These are phyloP conservation scores for Boletus subcaerulescens DNA, from an alignment of 768 basidiomycete genomes.

Conservation along the genomic window DNA sequence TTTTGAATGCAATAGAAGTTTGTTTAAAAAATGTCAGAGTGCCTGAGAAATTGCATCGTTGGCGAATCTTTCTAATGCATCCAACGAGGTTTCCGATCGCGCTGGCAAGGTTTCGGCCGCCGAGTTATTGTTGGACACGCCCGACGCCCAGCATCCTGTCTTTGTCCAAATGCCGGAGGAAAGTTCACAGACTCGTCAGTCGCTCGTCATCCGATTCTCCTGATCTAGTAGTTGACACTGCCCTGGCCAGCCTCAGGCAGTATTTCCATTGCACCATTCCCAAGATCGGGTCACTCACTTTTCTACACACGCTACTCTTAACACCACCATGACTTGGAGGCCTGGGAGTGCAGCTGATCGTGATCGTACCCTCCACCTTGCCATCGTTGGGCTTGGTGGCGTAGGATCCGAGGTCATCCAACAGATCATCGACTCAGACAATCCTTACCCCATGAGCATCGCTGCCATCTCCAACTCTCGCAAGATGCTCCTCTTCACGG, in stretches of 20 bases:
- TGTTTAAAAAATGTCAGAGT: constrained; percentile 2
- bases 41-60: no score
- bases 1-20: constrained; percentile 3
- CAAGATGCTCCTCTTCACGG: constrained; percentile 51
- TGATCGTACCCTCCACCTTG: constrained; percentile 48
- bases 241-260: neutral
- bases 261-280: neutral
- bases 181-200: constrained; percentile 3
- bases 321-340: constrained; percentile 8
- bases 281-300: neutral
- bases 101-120: constrained; percentile 2
- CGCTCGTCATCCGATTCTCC: constrained; percentile 3
- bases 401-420: constrained; percentile 86
- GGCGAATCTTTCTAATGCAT: neutral
- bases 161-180: neutral
- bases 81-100: neutral
- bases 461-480: constrained; percentile 70
- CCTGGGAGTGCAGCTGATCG: neutral
- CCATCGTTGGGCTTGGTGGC: constrained; percentile 88
- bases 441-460: constrained; percentile 61
- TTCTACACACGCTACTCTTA: neutral
- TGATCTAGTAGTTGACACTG: constrained; percentile 4
- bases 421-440: constrained; percentile 59
- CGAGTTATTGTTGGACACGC: constrained; percentile 4
- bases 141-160: neutral